Evolutionary conservation across 306 rosid species (phyloP), one percentile per base, ranked within the genome.

Genomic region (Dryas octopetala): DNA sequence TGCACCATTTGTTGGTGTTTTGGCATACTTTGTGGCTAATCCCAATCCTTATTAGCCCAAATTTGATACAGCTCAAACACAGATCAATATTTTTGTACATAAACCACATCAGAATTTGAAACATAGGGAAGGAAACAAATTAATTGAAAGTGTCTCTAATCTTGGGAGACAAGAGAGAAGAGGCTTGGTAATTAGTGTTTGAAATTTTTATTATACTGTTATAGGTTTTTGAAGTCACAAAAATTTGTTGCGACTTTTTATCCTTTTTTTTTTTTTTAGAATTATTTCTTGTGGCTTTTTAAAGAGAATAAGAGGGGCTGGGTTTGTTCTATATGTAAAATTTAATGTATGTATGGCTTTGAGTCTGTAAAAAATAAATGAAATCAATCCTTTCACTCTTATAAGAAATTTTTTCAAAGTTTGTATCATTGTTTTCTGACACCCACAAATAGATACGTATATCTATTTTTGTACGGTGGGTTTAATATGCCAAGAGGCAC

Each of bases 1-100:
- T 80, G 98, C 98, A 23, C 98, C 98, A 2, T 95, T 95, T 68
- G 93, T 95, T 59, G 98, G 97, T 47, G 90, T 59, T 10, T 80
- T 91, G 32, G 95, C 98, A 10, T 95, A 83, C 67, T 87, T 95
- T 61, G 87, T 58, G 60, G 96, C 91, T 49, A 91, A 91, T 64
- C 96, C 92, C 53, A 76, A 77, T 68, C 80, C 81, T 62, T 68
- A 16, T 76, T 87, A 19, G 70, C 32, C 44, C 23, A 64, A 54
- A 44, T 71, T 32, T 44, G 57, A 26, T 67, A 23, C 7, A 3
- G 45, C 43, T 23, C 4, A 6, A 63, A 68, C 59, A 58, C 61
- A 66, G 49, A 62, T 73, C 71, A 65, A 70, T 63, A n/a, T 2
- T 55, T 69, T 53, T 72, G 78, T 74, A 69, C 28, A 69, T 69